phyloP scores from a whole-genome alignment of 805 yeast species.

The Saturnispora serradocipensis region DNA sequence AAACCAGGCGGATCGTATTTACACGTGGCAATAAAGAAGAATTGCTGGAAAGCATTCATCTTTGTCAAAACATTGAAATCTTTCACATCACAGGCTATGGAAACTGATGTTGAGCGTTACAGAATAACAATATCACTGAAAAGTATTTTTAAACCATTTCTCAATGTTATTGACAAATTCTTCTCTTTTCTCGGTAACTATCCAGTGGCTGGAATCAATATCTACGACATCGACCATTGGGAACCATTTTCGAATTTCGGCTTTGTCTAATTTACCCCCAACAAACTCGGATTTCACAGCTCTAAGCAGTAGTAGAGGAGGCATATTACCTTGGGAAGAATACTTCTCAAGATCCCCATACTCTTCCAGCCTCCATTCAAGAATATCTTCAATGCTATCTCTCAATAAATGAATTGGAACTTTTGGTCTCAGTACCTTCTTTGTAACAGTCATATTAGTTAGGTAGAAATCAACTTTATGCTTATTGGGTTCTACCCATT shows the following conservation, averaged over 20 bases:
- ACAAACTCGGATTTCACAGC: constrained; percentile 52
- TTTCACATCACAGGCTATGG: neutral
- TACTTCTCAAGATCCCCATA: constrained; percentile 19
- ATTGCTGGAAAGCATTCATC: too few species aligned
- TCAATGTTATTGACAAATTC: constrained; percentile 56
- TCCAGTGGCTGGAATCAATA: constrained; percentile 85
- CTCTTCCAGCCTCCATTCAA: constrained; percentile 38
- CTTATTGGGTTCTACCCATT: constrained; percentile 48
- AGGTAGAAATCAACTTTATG: constrained; percentile 64
- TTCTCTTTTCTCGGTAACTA: constrained; percentile 71
- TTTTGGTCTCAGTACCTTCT: constrained; percentile 21
- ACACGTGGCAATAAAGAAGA: too few species aligned
- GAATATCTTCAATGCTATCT: constrained; percentile 50
- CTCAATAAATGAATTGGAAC: constrained; percentile 63
- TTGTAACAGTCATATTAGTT: constrained; percentile 45
- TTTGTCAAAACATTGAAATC: neutral
- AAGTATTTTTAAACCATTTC: constrained; percentile 31
- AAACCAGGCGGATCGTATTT: too few species aligned
- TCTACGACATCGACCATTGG: constrained; percentile 61
- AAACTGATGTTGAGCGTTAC: neutral
- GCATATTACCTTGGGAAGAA: constrained; percentile 39
- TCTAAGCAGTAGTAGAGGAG: constrained; percentile 69
- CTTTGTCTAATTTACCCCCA: constrained; percentile 15
- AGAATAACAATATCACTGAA: neutral
- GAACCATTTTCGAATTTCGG: constrained; percentile 31